phyloP scores from a whole-genome alignment of 192 early-diverging fungal species.

The Rhizoclosmatium globosum region DNA sequence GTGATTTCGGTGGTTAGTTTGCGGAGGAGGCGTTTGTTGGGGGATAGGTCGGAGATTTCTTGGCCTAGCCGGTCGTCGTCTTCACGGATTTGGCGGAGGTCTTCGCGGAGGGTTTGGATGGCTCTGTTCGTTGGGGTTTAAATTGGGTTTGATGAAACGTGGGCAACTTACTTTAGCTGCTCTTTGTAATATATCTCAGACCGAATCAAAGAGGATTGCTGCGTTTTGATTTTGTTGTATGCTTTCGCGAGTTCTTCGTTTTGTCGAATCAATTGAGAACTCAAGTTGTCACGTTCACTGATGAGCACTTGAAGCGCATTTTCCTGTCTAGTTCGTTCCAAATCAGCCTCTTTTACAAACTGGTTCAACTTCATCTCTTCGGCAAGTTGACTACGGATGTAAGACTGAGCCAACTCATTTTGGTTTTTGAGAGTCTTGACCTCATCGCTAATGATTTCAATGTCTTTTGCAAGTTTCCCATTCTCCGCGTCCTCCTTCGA shows the following conservation, averaged over 20 bases:
- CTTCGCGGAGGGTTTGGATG: constrained; percentile 36
- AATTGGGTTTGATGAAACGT: not conserved
- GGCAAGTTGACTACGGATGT: constrained; percentile 58
- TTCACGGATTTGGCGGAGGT: constrained; percentile 42
- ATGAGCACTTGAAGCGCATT: constrained; percentile 65
- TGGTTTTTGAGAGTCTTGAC: constrained; percentile 63
- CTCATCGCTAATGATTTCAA: constrained; percentile 63
- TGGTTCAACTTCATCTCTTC: constrained; percentile 67
- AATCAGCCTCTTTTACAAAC: constrained; percentile 73
- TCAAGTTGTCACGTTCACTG: constrained; percentile 65
- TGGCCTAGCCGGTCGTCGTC: constrained; percentile 36
- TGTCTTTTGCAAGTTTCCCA: constrained; percentile 60
- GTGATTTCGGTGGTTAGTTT: constrained; percentile 56
- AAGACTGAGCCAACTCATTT: constrained; percentile 66
- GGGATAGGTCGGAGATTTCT: constrained; percentile 39
- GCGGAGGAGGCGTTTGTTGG: constrained; percentile 48
- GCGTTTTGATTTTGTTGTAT: constrained; percentile 64
- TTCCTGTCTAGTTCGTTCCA: constrained; percentile 64
- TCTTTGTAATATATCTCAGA: constrained; percentile 59
- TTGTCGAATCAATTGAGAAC: constrained; percentile 62
- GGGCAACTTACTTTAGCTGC: constrained; percentile 30
- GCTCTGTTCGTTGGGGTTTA: not conserved
- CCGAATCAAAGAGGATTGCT: constrained; percentile 56
- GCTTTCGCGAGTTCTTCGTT: constrained; percentile 66
- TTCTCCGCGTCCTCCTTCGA: constrained; percentile 57